Evolutionary conservation across 1,139 yeast genomes (phyloP), one percentile per base, ranked within the genome.

Genomic region (Candida buenavistaensis): DNA sequence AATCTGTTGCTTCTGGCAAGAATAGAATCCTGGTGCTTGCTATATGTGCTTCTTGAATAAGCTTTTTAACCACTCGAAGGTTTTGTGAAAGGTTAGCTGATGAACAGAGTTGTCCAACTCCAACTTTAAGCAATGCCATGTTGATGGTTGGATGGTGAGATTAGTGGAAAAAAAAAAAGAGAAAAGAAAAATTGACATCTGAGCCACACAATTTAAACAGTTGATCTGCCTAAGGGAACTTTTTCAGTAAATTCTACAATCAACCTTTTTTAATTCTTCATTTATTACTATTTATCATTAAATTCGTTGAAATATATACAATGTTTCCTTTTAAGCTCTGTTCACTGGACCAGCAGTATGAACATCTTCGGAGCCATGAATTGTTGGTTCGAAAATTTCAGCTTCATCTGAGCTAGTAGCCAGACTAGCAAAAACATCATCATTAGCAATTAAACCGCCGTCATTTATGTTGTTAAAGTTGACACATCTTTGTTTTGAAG

Each of bases 1-100:
- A 92, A 52, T 92, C 97, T 1, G 92, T 74, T 0, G 97, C 97
- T 55, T 92, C 98, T 1, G 97, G 97, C 27, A 92, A 71, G 52
- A 90, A 89, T 7, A 90, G 67, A 3, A 87, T 78, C 41, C 72
- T 64, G 8, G 82, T 88, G 3, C 80, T 71, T 8, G 68, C 54
- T 6, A 59, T 58, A 0, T 84, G 71, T 0, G 97, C 95, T 36
- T 68, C 61, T n/a, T 64, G 57, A 19, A 89, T 78, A 24, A 89
- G 64, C 30, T 67, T 66, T 12, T 72, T 68, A 0, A 82, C 92
- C 1, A 69, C 62, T 7, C 61, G 51, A 10, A 87, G 80, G 47
- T 92, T 92, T 17, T 67, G 66, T 2, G 61, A 48, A 15, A 87
- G 59, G 34, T 74, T 76, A 2, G 87, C 69, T 1, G 92, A 75